Conservation (phyloP, 192 early-diverging fungal species). For the Coemansia sp. region DNA sequence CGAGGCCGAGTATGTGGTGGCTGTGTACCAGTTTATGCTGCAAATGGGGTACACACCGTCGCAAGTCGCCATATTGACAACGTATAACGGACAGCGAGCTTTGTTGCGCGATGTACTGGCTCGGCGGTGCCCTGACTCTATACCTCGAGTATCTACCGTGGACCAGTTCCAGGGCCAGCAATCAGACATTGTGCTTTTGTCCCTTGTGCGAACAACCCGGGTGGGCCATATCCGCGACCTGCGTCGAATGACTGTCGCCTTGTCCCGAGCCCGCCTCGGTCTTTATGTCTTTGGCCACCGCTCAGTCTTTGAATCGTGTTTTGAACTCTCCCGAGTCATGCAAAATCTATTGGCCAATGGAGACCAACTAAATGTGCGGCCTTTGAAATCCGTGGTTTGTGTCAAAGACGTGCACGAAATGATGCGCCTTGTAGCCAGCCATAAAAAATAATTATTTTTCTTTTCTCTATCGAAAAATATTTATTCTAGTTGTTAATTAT, state of each 20-base stretch:
- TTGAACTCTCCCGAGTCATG: constrained; percentile 78
- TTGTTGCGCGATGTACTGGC: constrained; percentile 89
- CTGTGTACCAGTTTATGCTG: constrained; percentile 95
- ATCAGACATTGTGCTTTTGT: constrained; percentile 90
- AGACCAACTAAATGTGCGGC: constrained; percentile 48
- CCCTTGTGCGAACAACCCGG: constrained; percentile 85
- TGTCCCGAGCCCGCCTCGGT: constrained; percentile 92
- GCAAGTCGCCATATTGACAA: constrained; percentile 91
- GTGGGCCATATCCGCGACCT: constrained; percentile 94
- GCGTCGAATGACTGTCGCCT: constrained; percentile 86
- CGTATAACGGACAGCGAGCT: constrained; percentile 96
- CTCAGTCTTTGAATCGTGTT: constrained; percentile 74
- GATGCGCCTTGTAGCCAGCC: background rate
- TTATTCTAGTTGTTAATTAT: too few species aligned
- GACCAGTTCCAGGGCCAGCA: constrained; percentile 98
- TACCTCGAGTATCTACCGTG: constrained; percentile 86
- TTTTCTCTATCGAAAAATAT: background rate
- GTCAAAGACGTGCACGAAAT: background rate
- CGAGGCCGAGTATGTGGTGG: constrained; percentile 97
- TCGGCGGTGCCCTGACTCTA: constrained; percentile 72
- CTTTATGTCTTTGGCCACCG: constrained; percentile 87
- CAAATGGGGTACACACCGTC: constrained; percentile 87
- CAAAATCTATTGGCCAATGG: constrained; percentile 62
- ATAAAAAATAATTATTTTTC: background rate
- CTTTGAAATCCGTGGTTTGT: background rate